A percentile compares a stretch with the other conserved stretches of the same genome.
Conservation (phyloP, 805 yeast species). For the Kodamaea jinghongensis region DNA sequence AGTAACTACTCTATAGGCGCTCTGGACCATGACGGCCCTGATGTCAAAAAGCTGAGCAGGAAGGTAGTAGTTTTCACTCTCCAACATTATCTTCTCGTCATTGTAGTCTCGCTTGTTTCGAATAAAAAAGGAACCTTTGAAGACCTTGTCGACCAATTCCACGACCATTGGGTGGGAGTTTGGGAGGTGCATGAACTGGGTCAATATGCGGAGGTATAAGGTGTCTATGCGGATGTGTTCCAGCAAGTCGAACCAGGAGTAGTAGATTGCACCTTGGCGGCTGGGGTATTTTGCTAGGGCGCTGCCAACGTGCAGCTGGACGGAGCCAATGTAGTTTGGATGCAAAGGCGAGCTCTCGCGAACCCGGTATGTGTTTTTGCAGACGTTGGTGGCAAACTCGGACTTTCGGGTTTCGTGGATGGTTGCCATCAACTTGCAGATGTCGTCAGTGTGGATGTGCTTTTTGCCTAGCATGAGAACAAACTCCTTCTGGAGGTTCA, state of each 20-base stretch:
- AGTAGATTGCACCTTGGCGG: constrained; percentile 11
- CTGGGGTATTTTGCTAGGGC: constrained; percentile 18
- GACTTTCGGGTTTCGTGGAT: constrained; percentile 18
- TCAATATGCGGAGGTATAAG: constrained; percentile 23
- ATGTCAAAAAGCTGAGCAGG: constrained; percentile 20
- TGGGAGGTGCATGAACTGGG: constrained; percentile 20
- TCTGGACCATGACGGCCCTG: constrained; percentile 24
- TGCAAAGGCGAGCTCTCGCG: constrained; percentile 28
- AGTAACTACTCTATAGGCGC: constrained; percentile 18
- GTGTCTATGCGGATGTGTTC: constrained; percentile 21
- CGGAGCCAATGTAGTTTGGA: constrained; percentile 23
- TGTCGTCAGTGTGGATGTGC: constrained; percentile 11
- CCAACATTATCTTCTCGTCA: neutral
- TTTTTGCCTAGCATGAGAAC: neutral
- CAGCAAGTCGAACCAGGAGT: constrained; percentile 26
- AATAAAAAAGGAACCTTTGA: constrained; percentile 19
- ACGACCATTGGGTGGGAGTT: constrained; percentile 21
- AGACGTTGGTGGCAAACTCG: constrained; percentile 24
- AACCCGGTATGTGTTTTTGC: constrained; percentile 19
- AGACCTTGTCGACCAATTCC: constrained; percentile 14
- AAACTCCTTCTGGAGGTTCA: constrained; percentile 26
- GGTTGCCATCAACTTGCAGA: constrained; percentile 12
- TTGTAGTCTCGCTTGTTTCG: neutral
- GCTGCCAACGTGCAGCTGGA: constrained; percentile 4
- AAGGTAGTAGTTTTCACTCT: constrained; percentile 16